Evolutionary conservation across 345 rosid species (phyloP), one percentile per base, ranked within the genome.

Genomic region (Euphorbia pulcherrima): DNA sequence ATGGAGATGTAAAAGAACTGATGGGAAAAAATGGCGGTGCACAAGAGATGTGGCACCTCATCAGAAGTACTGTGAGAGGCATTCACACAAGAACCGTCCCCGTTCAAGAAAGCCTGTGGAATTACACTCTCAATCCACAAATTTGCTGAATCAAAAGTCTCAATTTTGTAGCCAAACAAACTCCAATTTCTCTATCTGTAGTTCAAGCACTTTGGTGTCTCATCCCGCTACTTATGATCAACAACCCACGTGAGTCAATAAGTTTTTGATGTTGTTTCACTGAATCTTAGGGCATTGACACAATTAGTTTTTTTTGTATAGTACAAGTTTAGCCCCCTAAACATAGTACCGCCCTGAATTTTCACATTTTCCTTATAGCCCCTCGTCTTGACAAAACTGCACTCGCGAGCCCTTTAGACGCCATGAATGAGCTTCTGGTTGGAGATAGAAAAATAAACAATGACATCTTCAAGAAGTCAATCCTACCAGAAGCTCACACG

Each of bases 41-140:
- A 83, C 92, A 6, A 81, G 89, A 68, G 92, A 85, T 47, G 92
- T 80, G 71, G 88, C 80, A 17, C 88, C 92, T 30, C 83, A 84
- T 47, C 90, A 83, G 60, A 88, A 85, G 79, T 88, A 88, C 71
- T 88, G 92, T 59, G 92, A 85, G 79, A 83, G 90, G 14, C 92
- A 88, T 78, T 82, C 84, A 30, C 90, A 85, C 70, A 88, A 84
- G 77, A 79, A 79, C 77, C 90, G 90, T 65, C 87, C 84, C 78
- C 93, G 93, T 88, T 88, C 93, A 88, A 88, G 93, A 88, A 88
- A 88, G 93, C 88, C 81, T 86, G 93, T 88, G 93, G 90, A 88
- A 87, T 57, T 67, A 71, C 82, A 68, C 46, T 29, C 79, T 46
- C 67, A 80, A 58, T 52, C 39, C 27, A n/a, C 62, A 33, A 72